Evolutionary conservation across 73 alveolate genomes (phyloP), one percentile per base, ranked within the genome.

Genomic region (Durusdinium trenchii): DNA sequence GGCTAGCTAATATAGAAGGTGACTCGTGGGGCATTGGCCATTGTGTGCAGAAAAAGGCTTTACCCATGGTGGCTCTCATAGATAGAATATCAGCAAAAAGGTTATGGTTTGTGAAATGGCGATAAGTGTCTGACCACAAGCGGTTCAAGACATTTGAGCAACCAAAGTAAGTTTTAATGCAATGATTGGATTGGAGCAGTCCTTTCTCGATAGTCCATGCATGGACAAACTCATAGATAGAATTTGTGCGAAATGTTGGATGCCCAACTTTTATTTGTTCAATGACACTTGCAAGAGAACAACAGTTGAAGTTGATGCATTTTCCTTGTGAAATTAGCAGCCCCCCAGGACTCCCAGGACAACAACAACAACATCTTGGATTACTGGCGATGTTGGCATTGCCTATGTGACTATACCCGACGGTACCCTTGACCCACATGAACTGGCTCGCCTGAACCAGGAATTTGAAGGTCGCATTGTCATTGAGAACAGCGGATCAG

Each of bases 261-360:
- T 35, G 32, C 5, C 78, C 5, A 14, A 40, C 32, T 5, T 64
- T 7, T 35, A 40, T 5, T 23, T 64, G 32, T 23, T 64, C 42
- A 35, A 23, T 23, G 16, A 9, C 78, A 64, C 38, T 23, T 40
- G 42, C 78, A 64, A 14, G 9, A 40, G 38, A 7, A 64, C 5
- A 9, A 64, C 78, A 9, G 38, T 35, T 64, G 38, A 23, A 23
- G 16, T 64, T 9, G 78, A 64, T 5, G 38, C 32, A 64, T 62
- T 9, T 62, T 62, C 7, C 38, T 64, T 4, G 32, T 69, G 12
- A 35, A 4, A 28, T 1, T 32, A 7, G 40, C 23, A 38, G 12
- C 85, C 85, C 43, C 3, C 52, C 89, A 78, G 89, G 89, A 78
- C 46, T 42, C 89, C 89, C 3, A 7, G 89, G 35, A 78, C 89